Conservation (phyloP, 768 basidiomycete species). For the Porpolomopsis calyptriformis region DNA sequence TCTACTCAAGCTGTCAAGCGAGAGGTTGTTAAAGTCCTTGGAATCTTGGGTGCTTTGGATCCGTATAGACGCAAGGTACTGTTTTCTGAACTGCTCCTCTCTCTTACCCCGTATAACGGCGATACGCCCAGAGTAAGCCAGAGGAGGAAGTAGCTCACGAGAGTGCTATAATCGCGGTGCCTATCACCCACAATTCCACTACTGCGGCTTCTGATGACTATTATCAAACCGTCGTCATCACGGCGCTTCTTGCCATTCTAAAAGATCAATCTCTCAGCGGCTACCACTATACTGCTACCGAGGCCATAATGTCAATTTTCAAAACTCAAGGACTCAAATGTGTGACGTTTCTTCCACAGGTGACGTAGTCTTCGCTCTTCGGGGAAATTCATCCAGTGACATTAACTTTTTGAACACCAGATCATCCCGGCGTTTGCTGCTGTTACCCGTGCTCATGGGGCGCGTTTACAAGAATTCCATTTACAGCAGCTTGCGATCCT, state of each 20-base stretch:
- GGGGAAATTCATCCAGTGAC: background rate
- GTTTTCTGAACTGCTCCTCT: background rate
- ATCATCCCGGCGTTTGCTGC: constrained; percentile 92
- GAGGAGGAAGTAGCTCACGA: constrained; percentile 56
- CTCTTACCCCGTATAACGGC: background rate
- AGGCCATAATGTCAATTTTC: constrained; percentile 98
- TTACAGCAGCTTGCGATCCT: constrained; percentile 92
- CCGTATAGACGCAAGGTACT: constrained; percentile 87
- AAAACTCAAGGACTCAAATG: constrained; percentile 96
- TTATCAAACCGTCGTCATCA: constrained; percentile 94
- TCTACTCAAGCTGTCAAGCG: constrained; percentile 57
- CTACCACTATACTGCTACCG: constrained; percentile 89
- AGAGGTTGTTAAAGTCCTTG: constrained; percentile 90
- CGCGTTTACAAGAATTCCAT: constrained; percentile 84
- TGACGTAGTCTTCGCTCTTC: constrained; percentile 20
- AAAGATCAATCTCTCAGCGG: constrained; percentile 80
- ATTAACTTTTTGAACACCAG: constrained; percentile 24
- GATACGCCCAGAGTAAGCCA: constrained; percentile 35
- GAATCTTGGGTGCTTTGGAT: constrained; percentile 91
- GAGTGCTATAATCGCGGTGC: constrained; percentile 53
- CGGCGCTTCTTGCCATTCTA: constrained; percentile 73
- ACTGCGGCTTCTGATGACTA: constrained; percentile 81
- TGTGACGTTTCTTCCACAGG: constrained; percentile 90
- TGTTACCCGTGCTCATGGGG: constrained; percentile 73
- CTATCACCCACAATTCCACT: constrained; percentile 45